Evolutionary conservation across 2,329 filamentous ascomycete genomes (phyloP).

Genomic region (Blastomyces gilchristii): DNA sequence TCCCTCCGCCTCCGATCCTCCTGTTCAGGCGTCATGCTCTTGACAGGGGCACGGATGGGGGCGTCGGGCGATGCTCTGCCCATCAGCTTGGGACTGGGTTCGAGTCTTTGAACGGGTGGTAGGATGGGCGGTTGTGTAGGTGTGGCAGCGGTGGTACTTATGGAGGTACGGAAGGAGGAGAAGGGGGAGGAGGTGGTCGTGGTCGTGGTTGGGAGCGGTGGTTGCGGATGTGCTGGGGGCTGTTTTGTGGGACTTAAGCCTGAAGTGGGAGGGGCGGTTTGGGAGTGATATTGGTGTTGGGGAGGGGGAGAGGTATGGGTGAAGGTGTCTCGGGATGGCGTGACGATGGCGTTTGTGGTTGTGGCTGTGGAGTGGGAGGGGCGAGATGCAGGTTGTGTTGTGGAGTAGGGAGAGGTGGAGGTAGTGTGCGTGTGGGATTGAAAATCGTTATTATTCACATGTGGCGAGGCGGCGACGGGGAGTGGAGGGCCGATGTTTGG

Average conservation of each 20-base stretch:
- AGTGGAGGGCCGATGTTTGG: constrained; percentile 21
- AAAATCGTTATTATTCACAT: background rate
- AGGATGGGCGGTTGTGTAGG: constrained; percentile 23
- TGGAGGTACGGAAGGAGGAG: constrained; percentile 9
- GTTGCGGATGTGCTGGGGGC: constrained; percentile 27
- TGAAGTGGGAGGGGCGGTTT: constrained; percentile 28
- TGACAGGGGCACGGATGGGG: constrained; percentile 33
- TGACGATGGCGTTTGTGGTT: constrained; percentile 21
- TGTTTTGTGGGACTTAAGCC: constrained; percentile 40
- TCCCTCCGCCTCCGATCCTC: constrained; percentile 33
- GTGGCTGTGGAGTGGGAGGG: constrained; percentile 26
- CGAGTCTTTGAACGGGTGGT: constrained; percentile 32
- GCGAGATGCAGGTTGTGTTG: constrained; percentile 21
- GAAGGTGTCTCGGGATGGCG: constrained; percentile 26
- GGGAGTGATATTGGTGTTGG: constrained; percentile 28
- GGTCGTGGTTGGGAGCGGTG: constrained; percentile 10
- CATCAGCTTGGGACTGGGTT: constrained; percentile 38
- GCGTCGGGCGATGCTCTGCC: constrained; percentile 34
- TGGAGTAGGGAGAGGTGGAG: constrained; percentile 10
- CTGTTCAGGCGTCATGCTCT: constrained; percentile 36
- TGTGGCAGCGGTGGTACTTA: constrained; percentile 9
- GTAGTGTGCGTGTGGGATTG: constrained; percentile 5
- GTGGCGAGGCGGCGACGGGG: constrained; percentile 25
- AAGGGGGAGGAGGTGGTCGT: background rate
- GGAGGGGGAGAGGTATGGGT: constrained; percentile 19